Evolutionary conservation across 1,284 basidiomycete species (phyloP), one percentile per base, ranked within the genome.

Genomic region (Pseudozyma flocculosa): DNA sequence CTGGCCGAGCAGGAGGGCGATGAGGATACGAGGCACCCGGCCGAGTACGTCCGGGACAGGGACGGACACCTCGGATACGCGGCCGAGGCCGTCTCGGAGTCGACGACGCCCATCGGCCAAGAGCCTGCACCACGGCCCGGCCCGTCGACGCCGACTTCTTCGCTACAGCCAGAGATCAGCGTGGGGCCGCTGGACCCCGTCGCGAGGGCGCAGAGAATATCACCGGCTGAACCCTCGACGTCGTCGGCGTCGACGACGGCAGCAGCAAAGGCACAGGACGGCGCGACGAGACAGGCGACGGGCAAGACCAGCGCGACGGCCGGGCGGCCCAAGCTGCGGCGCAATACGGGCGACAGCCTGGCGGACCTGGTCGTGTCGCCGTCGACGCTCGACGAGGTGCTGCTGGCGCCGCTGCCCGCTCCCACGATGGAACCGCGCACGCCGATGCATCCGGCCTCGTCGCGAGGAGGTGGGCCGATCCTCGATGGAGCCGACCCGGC

Each of bases 21-120:
- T 1, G 29, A 53, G 2, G 54, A 63, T 5, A 50, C 46, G 2
- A 24, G 51, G 22, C 47, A 43, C 1, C 18, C 36, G 3, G 18
- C 18, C 23, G 57, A 60, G 47, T 50, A 48, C 19, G 29, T 40
- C 1, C 49, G 56, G 24, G 23, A 45, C n/a, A 40, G 50, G 29
- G 50, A 58, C n/a, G 60, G 60, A 0, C 55, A 62, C 19, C 32
- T 62, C 21, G 56, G 56, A 17, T 58, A 63, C 21, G 58, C 56
- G 14, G 60, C 60, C 4, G 37, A 17, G 15, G 37, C 15, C 4
- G 7, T 29, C 7, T 29, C 26, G 26, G 26, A 29, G 26, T 29
- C 26, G 26, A 7, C 26, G 26, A 29, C 26, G 26, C 26, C 26
- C 7, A 29, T 29, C 5, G 7, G 26, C 7, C 26, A 29, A n/a